These are phyloP conservation scores for Backusella sp. DNA, from an alignment of 192 early-diverging fungal species.

Conservation along the genomic window DNA sequence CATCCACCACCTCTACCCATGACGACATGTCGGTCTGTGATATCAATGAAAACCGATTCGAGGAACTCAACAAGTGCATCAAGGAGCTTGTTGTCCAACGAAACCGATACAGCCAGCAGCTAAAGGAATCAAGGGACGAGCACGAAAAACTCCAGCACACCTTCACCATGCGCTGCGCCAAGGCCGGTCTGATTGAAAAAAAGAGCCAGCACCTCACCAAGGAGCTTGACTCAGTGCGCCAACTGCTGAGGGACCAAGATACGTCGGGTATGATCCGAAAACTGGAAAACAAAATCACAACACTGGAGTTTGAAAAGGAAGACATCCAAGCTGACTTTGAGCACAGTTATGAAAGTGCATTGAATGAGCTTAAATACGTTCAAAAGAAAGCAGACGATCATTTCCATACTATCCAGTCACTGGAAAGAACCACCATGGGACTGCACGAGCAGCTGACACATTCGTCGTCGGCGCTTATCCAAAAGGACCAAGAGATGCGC, in stretches of 20 bases:
- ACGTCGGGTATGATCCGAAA: neutral
- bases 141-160: neutral
- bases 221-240: neutral
- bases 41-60: neutral
- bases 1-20: neutral
- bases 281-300: neutral
- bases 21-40: neutral
- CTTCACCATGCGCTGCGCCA: neutral
- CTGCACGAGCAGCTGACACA: neutral
- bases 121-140: neutral
- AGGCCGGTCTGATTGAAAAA: neutral
- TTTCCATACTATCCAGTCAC: neutral
- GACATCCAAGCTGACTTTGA: neutral
- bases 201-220: neutral
- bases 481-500: neutral
- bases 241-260: neutral
- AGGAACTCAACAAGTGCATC: neutral
- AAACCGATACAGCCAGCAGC: neutral
- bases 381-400: neutral
- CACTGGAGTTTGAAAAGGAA: neutral
- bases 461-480: neutral
- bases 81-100: neutral
- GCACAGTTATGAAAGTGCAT: neutral
- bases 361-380: neutral
- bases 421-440: neutral